Conservation (phyloP, 176 grass and related monocot species). For the Elymus sibiricus region DNA sequence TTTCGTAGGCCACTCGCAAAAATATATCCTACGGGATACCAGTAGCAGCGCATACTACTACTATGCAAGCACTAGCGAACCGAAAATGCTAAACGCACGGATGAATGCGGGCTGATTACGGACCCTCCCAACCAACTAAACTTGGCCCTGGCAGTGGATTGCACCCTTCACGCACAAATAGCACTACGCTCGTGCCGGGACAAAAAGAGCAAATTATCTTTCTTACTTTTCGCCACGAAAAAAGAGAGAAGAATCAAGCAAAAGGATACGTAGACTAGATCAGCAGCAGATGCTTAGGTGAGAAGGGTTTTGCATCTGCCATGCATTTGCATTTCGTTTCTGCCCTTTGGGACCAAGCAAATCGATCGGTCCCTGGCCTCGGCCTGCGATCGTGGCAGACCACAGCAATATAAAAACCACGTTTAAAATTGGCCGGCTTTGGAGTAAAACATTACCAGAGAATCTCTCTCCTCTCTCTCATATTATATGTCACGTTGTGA, state of each 20-base stretch:
- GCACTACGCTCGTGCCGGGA: background rate
- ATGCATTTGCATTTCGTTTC: slow-evolving; percentile 22
- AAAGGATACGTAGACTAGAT: background rate
- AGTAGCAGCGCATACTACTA: background rate
- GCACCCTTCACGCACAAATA: slow-evolving; percentile 11
- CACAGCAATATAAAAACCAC: background rate
- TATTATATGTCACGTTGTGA: slow-evolving; percentile 12
- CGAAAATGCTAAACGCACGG: no score
- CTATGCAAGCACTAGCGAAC: no score
- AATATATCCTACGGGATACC: background rate
- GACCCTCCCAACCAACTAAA: no score
- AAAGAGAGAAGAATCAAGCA: background rate
- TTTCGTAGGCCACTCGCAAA: background rate
- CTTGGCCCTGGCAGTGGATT: background rate
- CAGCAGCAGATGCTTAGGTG: background rate
- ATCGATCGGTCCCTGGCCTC: background rate
- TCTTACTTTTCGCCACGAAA: background rate
- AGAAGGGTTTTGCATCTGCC: slow-evolving; percentile 20
- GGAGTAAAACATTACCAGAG: slow-evolving; percentile 55
- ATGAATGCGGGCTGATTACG: no score
- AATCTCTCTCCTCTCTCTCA: background rate
- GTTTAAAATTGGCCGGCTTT: slow-evolving; percentile 13
- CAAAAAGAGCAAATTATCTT: background rate
- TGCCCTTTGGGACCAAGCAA: slow-evolving; percentile 51
- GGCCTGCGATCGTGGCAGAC: slow-evolving; percentile 14